Conservation (phyloP, 2,329 filamentous ascomycete species). For the Scortechinia acanthostroma region DNA sequence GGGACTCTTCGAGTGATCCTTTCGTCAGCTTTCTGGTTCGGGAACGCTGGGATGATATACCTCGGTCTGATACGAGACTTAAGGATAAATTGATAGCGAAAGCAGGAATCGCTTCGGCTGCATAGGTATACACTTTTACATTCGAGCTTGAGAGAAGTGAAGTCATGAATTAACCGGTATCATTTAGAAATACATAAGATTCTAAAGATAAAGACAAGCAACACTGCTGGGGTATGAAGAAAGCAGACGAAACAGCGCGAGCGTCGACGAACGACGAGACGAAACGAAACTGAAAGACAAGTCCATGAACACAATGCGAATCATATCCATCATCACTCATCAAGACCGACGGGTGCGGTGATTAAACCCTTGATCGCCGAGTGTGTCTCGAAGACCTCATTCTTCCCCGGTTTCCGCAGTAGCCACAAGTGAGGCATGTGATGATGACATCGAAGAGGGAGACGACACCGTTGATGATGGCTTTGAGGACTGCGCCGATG, state of each 20-base stretch:
- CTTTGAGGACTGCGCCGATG: slow-evolving; percentile 55
- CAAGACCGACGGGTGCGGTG: no score
- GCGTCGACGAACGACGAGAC: no score
- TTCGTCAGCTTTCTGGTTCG: not conserved
- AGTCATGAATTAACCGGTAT: no score
- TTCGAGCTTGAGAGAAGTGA: no score
- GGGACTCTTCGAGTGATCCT: not conserved
- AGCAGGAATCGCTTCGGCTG: no score
- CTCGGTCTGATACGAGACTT: not conserved
- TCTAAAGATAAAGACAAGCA: no score
- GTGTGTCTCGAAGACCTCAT: not conserved
- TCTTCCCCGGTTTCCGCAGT: slow-evolving; percentile 15
- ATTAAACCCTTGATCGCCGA: no score
- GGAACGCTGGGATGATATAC: not conserved
- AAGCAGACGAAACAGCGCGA: not conserved
- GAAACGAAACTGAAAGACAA: no score
- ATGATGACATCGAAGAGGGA: slow-evolving; percentile 60
- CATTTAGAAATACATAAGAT: no score
- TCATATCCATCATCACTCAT: not conserved
- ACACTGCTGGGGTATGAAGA: no score
- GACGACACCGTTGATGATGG: slow-evolving; percentile 63
- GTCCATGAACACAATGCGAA: not conserved
- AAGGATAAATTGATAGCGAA: not conserved
- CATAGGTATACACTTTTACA: no score
- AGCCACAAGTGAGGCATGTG: slow-evolving; percentile 52